phyloP scores from a whole-genome alignment of 1,139 yeast species.

The Pichia sp. region DNA sequence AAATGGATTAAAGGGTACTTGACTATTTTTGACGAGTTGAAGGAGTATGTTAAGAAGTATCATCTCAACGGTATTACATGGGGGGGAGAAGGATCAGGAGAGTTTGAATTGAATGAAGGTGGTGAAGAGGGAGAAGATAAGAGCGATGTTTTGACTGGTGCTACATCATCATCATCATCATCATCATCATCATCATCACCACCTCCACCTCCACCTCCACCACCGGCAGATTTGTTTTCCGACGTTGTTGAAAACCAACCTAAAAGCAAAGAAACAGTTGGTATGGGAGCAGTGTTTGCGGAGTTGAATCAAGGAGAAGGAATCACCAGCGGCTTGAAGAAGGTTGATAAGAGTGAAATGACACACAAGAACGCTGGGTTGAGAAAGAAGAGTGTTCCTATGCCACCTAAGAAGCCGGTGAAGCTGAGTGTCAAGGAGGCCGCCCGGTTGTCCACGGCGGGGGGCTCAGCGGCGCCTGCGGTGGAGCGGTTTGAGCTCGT shows the following conservation, averaged over 20 bases:
- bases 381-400: constrained; percentile 43
- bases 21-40: constrained; percentile 60
- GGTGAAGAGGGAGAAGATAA: background rate
- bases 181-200: too few species aligned
- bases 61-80: constrained; percentile 82
- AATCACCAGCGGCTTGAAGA: constrained; percentile 79
- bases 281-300: constrained; percentile 81
- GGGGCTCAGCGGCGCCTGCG: background rate
- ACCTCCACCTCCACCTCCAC: constrained; percentile 59
- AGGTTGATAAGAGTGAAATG: constrained; percentile 91
- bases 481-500: constrained; percentile 67
- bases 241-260: constrained; percentile 6
- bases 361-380: constrained; percentile 88
- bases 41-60: constrained; percentile 63
- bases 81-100: constrained; percentile 48
- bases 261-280: background rate
- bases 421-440: too few species aligned
- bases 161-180: too few species aligned
- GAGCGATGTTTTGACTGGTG: constrained; percentile 3
- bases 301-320: constrained; percentile 79
- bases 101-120: constrained; percentile 33
- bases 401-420: constrained; percentile 58
- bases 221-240: constrained; percentile 61
- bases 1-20: constrained; percentile 75
- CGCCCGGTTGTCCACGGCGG: too few species aligned